These are phyloP conservation scores for Candida nitratophila DNA, from an alignment of 805 yeast species.

Conservation along the genomic window DNA sequence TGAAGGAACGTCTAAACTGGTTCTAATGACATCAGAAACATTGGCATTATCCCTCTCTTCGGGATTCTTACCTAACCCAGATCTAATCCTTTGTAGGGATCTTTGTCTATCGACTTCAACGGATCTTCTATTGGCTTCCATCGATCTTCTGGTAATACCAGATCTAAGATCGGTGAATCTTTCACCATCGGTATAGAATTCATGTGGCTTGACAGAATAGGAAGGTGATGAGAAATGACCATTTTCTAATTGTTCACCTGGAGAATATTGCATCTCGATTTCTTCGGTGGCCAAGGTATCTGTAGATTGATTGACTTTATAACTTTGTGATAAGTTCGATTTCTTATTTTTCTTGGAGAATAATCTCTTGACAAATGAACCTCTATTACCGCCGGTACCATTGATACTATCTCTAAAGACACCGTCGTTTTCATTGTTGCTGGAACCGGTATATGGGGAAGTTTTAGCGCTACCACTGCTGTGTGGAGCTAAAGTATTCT, in stretches of 20 bases:
- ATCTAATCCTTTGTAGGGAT: slow-evolving; percentile 11
- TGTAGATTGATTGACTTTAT: slow-evolving; percentile 26
- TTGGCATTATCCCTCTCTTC: slow-evolving; percentile 7
- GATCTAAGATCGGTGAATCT: slow-evolving; percentile 12
- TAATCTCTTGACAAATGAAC: slow-evolving; percentile 31
- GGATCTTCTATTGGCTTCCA: slow-evolving; percentile 15
- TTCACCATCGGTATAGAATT: slow-evolving; percentile 15
- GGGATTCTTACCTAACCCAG: slow-evolving; percentile 3
- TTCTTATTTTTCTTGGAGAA: slow-evolving; percentile 20
- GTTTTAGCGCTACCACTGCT: slow-evolving; percentile 9
- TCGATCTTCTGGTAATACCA: slow-evolving; percentile 11
- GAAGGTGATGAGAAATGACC: slow-evolving; percentile 29
- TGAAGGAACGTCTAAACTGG: slow-evolving; percentile 32
- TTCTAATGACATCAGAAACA: slow-evolving; percentile 22
- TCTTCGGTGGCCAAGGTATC: slow-evolving; percentile 40
- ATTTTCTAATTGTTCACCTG: slow-evolving; percentile 10
- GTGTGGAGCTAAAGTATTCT: slow-evolving; percentile 22
- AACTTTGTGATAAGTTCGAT: slow-evolving; percentile 20
- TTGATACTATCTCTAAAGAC: slow-evolving; percentile 27
- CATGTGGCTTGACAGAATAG: slow-evolving; percentile 16
- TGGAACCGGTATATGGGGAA: slow-evolving; percentile 2
- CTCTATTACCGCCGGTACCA: slow-evolving; percentile 29
- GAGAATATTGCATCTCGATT: slow-evolving; percentile 37
- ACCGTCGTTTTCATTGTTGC: background rate
- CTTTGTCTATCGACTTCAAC: slow-evolving; percentile 11